Percentiles rank a stretch among this genome's conserved stretches.
Evolutionary conservation across 768 basidiomycete genomes (phyloP).

Genomic region (Trametes punicea): DNA sequence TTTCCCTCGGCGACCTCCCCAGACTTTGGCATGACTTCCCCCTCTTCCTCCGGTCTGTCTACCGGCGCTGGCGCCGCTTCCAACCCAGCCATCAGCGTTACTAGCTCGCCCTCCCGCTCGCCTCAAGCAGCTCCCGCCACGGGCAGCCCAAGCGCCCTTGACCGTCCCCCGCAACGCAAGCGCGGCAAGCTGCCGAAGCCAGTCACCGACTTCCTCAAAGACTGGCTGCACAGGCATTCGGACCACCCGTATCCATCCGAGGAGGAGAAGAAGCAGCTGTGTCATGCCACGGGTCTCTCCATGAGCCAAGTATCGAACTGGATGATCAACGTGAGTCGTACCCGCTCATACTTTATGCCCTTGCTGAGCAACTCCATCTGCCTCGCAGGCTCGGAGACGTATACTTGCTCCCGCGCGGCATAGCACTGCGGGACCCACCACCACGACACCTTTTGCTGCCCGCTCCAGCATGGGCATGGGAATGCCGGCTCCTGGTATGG

Average conservation of each 20-base stretch:
- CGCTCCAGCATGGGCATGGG: slow-evolving; percentile 33
- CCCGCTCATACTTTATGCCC: neutral
- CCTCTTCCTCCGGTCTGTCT: slow-evolving; percentile 33
- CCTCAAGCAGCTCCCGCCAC: slow-evolving; percentile 40
- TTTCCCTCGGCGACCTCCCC: slow-evolving; percentile 52
- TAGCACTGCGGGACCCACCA: slow-evolving; percentile 72
- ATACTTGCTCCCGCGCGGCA: slow-evolving; percentile 82
- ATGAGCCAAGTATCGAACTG: slow-evolving; percentile 91
- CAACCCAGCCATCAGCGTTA: slow-evolving; percentile 37
- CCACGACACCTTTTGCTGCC: slow-evolving; percentile 65
- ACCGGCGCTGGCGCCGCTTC: slow-evolving; percentile 22
- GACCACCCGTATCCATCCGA: slow-evolving; percentile 89
- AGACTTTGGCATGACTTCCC: slow-evolving; percentile 40
- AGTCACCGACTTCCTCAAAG: slow-evolving; percentile 85
- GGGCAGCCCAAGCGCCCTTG: slow-evolving; percentile 53
- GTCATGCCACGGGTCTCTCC: slow-evolving; percentile 79
- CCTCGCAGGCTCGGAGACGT: slow-evolving; percentile 66
- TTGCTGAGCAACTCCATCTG: slow-evolving; percentile 2
- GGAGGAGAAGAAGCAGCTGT: slow-evolving; percentile 88
- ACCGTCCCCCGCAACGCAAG: slow-evolving; percentile 70
- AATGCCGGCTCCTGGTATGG: slow-evolving; percentile 22
- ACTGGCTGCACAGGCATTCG: slow-evolving; percentile 84
- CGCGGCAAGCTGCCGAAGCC: slow-evolving; percentile 88
- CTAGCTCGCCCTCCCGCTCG: slow-evolving; percentile 49
- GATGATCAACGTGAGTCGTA: slow-evolving; percentile 77